These are phyloP conservation scores for Dactylonectria macrodidyma DNA, from an alignment of 2,329 filamentous ascomycete genomes.

Conservation along the genomic window DNA sequence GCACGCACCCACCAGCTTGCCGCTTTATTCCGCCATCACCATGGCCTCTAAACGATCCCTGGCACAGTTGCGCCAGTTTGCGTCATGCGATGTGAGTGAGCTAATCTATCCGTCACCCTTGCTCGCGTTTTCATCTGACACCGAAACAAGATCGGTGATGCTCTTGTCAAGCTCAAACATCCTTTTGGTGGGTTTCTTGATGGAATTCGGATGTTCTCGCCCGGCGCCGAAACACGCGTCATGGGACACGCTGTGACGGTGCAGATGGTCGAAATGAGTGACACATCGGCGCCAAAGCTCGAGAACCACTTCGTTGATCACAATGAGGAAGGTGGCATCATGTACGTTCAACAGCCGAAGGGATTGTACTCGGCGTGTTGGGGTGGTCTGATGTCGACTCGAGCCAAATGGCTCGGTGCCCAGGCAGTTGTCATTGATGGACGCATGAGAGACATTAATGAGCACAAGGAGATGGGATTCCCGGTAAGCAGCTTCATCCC, in stretches of 20 bases:
- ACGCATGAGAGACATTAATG: constrained; percentile 48
- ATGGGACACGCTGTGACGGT: constrained; percentile 50
- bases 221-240: constrained; percentile 34
- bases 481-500: constrained; percentile 13
- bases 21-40: background rate
- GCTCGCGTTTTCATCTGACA: background rate
- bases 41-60: constrained; percentile 21
- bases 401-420: constrained; percentile 47
- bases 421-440: constrained; percentile 49
- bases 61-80: constrained; percentile 14
- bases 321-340: constrained; percentile 42
- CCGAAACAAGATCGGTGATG: constrained; percentile 43
- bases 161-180: constrained; percentile 49
- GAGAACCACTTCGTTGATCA: constrained; percentile 49
- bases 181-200: constrained; percentile 47
- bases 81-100: constrained; percentile 19
- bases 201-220: constrained; percentile 45
- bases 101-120: too few relatives aligned
- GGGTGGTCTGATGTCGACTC: constrained; percentile 50
- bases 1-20: background rate
- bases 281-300: constrained; percentile 44
- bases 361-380: constrained; percentile 47
- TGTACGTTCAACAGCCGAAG: constrained; percentile 51
- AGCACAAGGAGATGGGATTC: constrained; percentile 45
- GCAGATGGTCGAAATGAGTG: constrained; percentile 47